A percentile compares a stretch with the other conserved stretches of the same genome.
Conservation (phyloP, 2,329 filamentous ascomycete genomes). For the Cercospora sesami region DNA sequence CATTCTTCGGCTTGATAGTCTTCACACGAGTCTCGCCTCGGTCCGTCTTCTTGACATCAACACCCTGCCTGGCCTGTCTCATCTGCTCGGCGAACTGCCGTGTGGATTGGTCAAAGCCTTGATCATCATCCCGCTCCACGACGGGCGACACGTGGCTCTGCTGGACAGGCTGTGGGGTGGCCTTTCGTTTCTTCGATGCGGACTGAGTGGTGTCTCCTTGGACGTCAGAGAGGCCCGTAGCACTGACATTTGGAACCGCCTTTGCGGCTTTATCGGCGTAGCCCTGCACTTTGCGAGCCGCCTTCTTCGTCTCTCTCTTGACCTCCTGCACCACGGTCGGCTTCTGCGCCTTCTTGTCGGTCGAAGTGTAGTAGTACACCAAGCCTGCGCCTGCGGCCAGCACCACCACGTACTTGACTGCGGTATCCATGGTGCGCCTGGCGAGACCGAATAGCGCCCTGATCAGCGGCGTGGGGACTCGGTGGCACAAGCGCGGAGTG, state of each 20-base stretch:
- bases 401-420: slow-evolving; percentile 13
- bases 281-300: slow-evolving; percentile 16
- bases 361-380: slow-evolving; percentile 19
- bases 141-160: slow-evolving; percentile 29
- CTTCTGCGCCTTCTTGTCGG: slow-evolving; percentile 18
- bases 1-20: slow-evolving; percentile 52
- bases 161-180: slow-evolving; percentile 25
- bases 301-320: slow-evolving; percentile 16
- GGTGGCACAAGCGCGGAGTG: background rate
- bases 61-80: slow-evolving; percentile 68
- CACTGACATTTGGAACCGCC: background rate
- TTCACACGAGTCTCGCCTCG: slow-evolving; percentile 48
- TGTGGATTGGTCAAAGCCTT: slow-evolving; percentile 65
- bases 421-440: slow-evolving; percentile 11
- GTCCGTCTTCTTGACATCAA: slow-evolving; percentile 62
- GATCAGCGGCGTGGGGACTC: background rate
- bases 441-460: background rate
- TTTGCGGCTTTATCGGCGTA: slow-evolving; percentile 15
- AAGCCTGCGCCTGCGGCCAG: slow-evolving; percentile 7
- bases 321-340: slow-evolving; percentile 9
- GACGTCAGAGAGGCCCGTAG: background rate
- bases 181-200: slow-evolving; percentile 40
- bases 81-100: slow-evolving; percentile 76
- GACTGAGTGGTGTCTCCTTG: slow-evolving; percentile 11
- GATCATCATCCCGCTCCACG: slow-evolving; percentile 43